These are phyloP conservation scores for Rhytidiadelphus loreus DNA, from an alignment of 225 moss, liverwort and hornwort genomes.

Conservation along the genomic window DNA sequence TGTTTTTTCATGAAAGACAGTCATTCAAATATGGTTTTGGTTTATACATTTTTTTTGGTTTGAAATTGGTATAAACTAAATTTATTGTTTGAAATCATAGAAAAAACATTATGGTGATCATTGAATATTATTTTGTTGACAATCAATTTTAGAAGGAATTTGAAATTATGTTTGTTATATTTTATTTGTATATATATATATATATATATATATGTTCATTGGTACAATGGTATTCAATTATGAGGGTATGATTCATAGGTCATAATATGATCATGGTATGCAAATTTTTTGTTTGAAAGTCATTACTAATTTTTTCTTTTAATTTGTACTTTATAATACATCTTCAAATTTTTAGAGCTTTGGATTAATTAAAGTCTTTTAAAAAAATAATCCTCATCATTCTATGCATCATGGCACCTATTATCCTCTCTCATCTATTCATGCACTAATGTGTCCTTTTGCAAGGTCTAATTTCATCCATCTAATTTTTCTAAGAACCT, in stretches of 20 bases:
- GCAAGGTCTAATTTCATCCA: not conserved
- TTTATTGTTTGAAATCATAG: no score
- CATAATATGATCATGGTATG: no score
- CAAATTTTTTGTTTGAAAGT: no score
- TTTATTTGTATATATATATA: no score
- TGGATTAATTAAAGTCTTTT: not conserved
- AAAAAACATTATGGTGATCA: no score
- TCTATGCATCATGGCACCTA: not conserved
- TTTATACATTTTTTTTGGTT: not conserved
- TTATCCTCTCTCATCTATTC: not conserved
- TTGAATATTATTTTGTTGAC: no score
- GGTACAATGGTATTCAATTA: no score
- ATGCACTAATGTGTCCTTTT: not conserved
- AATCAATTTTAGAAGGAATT: no score
- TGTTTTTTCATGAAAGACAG: not conserved
- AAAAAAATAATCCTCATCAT: not conserved
- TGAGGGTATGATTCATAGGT: no score
- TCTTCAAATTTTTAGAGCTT: not conserved
- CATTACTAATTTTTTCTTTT: no score
- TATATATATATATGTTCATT: no score
- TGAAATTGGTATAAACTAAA: not conserved
- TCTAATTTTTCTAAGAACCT: not conserved
- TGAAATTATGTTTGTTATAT: no score
- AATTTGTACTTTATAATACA: not conserved
- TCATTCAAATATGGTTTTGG: not conserved